Evolutionary conservation across 306 rosid genomes (phyloP).

Genomic region (Castanea crenata): DNA sequence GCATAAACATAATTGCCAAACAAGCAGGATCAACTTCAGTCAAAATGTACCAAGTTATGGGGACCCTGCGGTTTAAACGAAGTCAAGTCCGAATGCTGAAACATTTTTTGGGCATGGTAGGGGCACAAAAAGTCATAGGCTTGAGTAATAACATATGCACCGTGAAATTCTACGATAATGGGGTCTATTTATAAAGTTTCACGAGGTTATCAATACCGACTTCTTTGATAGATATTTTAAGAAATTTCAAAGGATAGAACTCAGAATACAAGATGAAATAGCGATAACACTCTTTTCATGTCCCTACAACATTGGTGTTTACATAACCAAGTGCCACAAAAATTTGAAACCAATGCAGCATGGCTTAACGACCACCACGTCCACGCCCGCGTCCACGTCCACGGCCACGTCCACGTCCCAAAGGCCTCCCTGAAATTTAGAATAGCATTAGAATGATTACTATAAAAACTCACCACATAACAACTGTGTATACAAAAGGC

Average conservation of each 20-base stretch:
- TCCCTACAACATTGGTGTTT: conserved; percentile 46
- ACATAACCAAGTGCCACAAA: conserved; percentile 42
- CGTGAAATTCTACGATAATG: too few relatives aligned
- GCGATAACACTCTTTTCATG: conserved; percentile 25
- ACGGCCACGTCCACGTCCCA: conserved; percentile 79
- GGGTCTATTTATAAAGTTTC: too few relatives aligned
- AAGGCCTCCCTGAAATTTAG: conserved; percentile 62
- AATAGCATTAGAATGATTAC: conserved; percentile 10
- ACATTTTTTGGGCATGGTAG: too few relatives aligned
- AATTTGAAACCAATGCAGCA: conserved; percentile 16
- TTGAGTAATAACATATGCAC: too few relatives aligned
- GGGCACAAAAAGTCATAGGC: too few relatives aligned
- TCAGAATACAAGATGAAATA: conserved; percentile 18
- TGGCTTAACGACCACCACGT: conserved; percentile 63
- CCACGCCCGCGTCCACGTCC: conserved; percentile 93
- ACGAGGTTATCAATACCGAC: background rate
- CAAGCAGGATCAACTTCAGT: too few relatives aligned
- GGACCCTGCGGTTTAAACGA: too few relatives aligned
- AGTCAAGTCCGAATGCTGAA: too few relatives aligned
- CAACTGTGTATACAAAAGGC: background rate
- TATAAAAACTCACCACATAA: background rate
- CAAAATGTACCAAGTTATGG: too few relatives aligned
- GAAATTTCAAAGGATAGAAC: background rate
- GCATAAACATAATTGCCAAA: too few relatives aligned
- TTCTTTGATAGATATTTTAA: background rate